Base-by-base conservation (phyloP, 257 asterid genomes). In the Eustoma russellianum region DNA sequence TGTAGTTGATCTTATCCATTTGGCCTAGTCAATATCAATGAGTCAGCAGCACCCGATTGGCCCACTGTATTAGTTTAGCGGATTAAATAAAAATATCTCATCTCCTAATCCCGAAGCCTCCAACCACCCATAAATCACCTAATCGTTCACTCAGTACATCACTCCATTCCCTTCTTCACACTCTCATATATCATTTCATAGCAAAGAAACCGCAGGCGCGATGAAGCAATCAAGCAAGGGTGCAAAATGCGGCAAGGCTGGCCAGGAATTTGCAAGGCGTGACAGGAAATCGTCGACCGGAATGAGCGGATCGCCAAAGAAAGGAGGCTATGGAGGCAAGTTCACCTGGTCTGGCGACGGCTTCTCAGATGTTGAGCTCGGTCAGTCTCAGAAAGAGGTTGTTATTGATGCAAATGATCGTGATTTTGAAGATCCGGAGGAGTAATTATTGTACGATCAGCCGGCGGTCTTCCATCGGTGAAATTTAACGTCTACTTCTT, bases 291-390 rank as follows among this genome's bases (percentile, higher is more conserved):
- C 96, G 15, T 80, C 75, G 1, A 48, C 85, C 2, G 96, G 94
- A 5, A 5, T 73, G 67, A 70, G n/a, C 9, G 94, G 94, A 51
- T 83, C 93, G 35, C 89, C 94, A 10, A 87, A 87, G 80, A 87
- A 87, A 70, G 85, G 94, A 3, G 96, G 96, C 28, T 82, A 75
- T 1, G 96, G 96, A 13, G 96, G 96, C 15, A 87, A 81, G 70
- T 87, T 72, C 74, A 87, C 96, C 4, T 87, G 94, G 96, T 68
- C 73, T 41, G 96, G 96, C 53, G 94, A 79, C 50, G 94, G 85
- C 1, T 82, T 67, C 73, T 86, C 89, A 0, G 53, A 50, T 9
- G 89, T 55, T 9, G 90, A 83, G 70, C 70, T 86, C 0, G 81
- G 77, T 0, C 53, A 49, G 61, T 16, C 51, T 59, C 71, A 46